phyloP scores from a whole-genome alignment of 2,329 filamentous ascomycete genomes.

The Trichophyton verrucosum region DNA sequence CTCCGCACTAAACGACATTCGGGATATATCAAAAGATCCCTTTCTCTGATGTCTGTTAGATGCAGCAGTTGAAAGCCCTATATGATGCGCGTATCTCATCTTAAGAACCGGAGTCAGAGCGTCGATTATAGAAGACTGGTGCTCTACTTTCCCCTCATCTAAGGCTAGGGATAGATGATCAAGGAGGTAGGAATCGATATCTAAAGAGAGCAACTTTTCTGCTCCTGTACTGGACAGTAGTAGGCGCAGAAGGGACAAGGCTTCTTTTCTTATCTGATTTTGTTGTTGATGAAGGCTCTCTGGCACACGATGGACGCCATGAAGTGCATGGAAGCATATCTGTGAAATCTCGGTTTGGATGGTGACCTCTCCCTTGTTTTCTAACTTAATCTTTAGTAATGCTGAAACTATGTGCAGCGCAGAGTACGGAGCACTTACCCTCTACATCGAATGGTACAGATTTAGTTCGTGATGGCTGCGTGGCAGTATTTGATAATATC shows the following conservation, averaged over 20 bases:
- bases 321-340: constrained; percentile 8
- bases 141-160: constrained; percentile 50
- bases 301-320: constrained; percentile 4
- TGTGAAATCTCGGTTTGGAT: constrained; percentile 12
- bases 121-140: constrained; percentile 67
- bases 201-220: constrained; percentile 31
- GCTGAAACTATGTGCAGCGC: neutral
- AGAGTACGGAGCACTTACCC: constrained; percentile 37
- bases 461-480: constrained; percentile 30
- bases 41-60: constrained; percentile 26
- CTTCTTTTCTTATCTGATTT: constrained; percentile 57
- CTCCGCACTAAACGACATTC: constrained; percentile 36
- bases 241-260: constrained; percentile 52
- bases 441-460: constrained; percentile 38
- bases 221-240: constrained; percentile 29
- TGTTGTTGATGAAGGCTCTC: constrained; percentile 38
- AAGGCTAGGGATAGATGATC: constrained; percentile 53
- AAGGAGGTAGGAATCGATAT: constrained; percentile 59
- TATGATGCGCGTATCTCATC: constrained; percentile 36
- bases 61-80: constrained; percentile 21
- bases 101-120: constrained; percentile 64
- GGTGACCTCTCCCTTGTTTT: constrained; percentile 17
- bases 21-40: constrained; percentile 30
- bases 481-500: constrained; percentile 50
- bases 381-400: neutral